These are phyloP conservation scores for Venturia aucupariae DNA, from an alignment of 2,329 filamentous ascomycete species.

Conservation along the genomic window DNA sequence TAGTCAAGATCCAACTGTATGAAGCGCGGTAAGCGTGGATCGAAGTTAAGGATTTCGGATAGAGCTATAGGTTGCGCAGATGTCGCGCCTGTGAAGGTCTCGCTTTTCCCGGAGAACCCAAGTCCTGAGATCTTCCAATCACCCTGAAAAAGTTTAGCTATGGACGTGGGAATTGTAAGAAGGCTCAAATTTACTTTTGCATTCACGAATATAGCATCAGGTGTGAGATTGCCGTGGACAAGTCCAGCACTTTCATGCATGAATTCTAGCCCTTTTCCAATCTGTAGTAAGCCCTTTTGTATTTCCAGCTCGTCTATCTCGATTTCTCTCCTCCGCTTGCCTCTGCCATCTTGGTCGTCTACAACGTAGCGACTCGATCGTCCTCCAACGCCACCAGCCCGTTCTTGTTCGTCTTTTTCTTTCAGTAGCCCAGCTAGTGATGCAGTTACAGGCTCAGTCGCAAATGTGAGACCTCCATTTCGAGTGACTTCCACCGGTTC, in stretches of 20 bases:
- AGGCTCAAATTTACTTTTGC: conserved; percentile 50
- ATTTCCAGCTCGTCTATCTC: conserved; percentile 97
- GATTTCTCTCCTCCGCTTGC: conserved; percentile 61
- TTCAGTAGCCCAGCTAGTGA: conserved; percentile 74
- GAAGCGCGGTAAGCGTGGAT: conserved; percentile 67
- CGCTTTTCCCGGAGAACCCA: conserved; percentile 74
- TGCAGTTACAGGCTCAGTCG: conserved; percentile 81
- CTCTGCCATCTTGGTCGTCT: conserved; percentile 63
- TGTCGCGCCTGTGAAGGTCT: conserved; percentile 63
- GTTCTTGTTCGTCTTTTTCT: conserved; percentile 85
- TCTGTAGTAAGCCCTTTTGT: conserved; percentile 87
- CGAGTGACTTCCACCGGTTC: conserved; percentile 94
- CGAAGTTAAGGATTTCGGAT: conserved; percentile 74
- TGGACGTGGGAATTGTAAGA: conserved; percentile 16
- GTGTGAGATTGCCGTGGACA: conserved; percentile 89
- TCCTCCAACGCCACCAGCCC: conserved; percentile 56
- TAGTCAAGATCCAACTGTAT: conserved; percentile 92
- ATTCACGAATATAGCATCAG: conserved; percentile 89
- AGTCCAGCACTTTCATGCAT: conserved; percentile 89
- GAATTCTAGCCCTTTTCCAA: conserved; percentile 91
- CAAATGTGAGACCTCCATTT: conserved; percentile 87
- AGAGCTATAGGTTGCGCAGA: conserved; percentile 73
- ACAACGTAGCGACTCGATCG: conserved; percentile 71
- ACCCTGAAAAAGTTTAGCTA: conserved; percentile 28
- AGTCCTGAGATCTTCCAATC: conserved; percentile 76